Base-by-base conservation (phyloP, 768 basidiomycete species). In the Lepiota venenata region DNA sequence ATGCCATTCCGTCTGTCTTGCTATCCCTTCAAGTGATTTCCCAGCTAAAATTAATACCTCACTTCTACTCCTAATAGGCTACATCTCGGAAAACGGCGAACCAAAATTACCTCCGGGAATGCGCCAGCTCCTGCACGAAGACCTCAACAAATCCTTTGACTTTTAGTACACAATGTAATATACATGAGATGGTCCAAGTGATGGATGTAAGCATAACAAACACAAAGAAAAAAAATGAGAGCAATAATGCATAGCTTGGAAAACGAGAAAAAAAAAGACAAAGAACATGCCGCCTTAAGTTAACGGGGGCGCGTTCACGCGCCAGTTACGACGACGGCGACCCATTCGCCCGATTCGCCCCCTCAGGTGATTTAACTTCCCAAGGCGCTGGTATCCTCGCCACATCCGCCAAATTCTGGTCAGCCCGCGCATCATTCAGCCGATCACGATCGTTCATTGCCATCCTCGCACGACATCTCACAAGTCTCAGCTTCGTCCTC, bases 1-100 rank as follows among this genome's bases (percentile, higher is more conserved):
- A 99, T 99, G 97, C 97, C 97, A 0, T 99, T 99, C 76, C 75
- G 93, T 91, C 61, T 65, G 89, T 80, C 18, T 8, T 32, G 25
- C 25, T 5, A 25, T 5, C 25, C 25, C 25, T 29, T 5, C 39
- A 27, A 20, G 39, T 36, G n/a, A 52, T 21, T 25, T 5, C 32
- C 32, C 4, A 32, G 10, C 32, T 32, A 32, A 32, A 32, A 9
- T 8, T 29, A 3, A 29, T 32, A 7, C 6, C 6, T 32, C 32
- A 32, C 32, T 9, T 7, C 22, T 25, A 5, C 25, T 5, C 25
- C 47, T 11, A 36, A 6, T 50, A 81, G 81, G 74, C 57, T 82
- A 84, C 62, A 80, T 82, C 45, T 69, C 68, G 0, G 64, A 74
- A 20, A 67, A 74, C 14, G 75, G 75, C 0, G 77, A 90, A 59